These are phyloP conservation scores for Phytophthora brassicae DNA, from an alignment of 352 stramenopile species.

Conservation along the genomic window DNA sequence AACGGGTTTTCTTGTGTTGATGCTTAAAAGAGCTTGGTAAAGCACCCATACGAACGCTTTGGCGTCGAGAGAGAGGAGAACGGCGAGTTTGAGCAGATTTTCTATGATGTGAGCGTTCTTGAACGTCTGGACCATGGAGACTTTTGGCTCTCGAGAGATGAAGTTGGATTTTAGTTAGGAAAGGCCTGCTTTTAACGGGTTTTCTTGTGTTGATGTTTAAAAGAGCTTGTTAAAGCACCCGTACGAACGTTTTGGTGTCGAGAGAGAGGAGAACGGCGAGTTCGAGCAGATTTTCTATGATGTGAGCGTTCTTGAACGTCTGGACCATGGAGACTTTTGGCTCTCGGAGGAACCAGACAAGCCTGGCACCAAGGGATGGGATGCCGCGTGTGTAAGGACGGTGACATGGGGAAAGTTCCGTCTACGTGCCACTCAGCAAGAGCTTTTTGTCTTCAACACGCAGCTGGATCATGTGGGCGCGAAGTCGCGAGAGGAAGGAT, in stretches of 20 bases:
- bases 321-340: slow-evolving; percentile 76
- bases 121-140: slow-evolving; percentile 59
- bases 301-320: slow-evolving; percentile 44
- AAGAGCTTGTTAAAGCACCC: slow-evolving; percentile 49
- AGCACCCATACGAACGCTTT: slow-evolving; percentile 71
- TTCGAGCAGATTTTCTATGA: slow-evolving; percentile 87
- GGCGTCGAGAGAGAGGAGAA: slow-evolving; percentile 70
- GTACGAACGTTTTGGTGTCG: slow-evolving; percentile 75
- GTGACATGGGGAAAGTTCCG: slow-evolving; percentile 78
- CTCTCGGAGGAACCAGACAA: slow-evolving; percentile 70
- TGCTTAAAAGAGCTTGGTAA: slow-evolving; percentile 40
- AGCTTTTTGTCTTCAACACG: slow-evolving; percentile 81
- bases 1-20: background rate
- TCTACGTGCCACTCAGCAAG: slow-evolving; percentile 55
- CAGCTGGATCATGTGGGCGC: slow-evolving; percentile 71
- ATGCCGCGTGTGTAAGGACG: slow-evolving; percentile 67
- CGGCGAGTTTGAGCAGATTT: slow-evolving; percentile 83
- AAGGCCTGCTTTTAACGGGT: too few species aligned
- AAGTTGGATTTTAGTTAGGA: too few species aligned
- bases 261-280: slow-evolving; percentile 70
- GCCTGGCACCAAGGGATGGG: slow-evolving; percentile 58
- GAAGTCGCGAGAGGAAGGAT: slow-evolving; percentile 52
- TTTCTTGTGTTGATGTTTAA: slow-evolving; percentile 11
- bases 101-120: slow-evolving; percentile 64
- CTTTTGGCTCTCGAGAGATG: slow-evolving; percentile 85